Evolutionary conservation across 108 stramenopile species (phyloP).

Genomic region (Conticribra weissflogii): DNA sequence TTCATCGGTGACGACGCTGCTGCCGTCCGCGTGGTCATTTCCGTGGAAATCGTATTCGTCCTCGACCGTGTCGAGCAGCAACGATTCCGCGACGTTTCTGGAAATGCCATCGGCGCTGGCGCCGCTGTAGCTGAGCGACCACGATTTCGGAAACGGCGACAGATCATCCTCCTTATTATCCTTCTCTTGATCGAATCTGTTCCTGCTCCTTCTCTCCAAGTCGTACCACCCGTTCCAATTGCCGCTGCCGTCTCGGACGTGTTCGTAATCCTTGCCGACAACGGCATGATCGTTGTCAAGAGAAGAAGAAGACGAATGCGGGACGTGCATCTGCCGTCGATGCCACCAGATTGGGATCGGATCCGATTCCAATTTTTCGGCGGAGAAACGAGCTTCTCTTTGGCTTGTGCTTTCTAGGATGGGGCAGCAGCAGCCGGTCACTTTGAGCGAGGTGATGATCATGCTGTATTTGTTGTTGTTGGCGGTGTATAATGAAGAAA

Average conservation of each 20-base stretch:
- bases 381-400: slow-evolving; percentile 8
- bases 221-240: background rate
- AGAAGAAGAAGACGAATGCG: background rate
- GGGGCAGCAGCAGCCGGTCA: background rate
- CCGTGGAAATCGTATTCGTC: background rate
- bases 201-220: background rate
- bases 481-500: background rate
- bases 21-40: background rate
- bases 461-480: background rate
- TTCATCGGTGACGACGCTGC: slow-evolving; percentile 6
- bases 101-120: slow-evolving; percentile 1
- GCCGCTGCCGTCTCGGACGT: background rate
- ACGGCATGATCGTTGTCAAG: background rate
- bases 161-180: background rate
- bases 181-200: background rate
- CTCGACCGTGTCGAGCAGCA: no score
- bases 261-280: background rate
- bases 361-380: background rate
- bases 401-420: slow-evolving; percentile 4
- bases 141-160: slow-evolving; percentile 31
- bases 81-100: no score
- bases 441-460: background rate
- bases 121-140: slow-evolving; percentile 15
- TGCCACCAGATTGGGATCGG: slow-evolving; percentile 26
- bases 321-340: background rate